Evolutionary conservation across 177 flowering plant species (phyloP).

Genomic region (Telopea speciosissima): DNA sequence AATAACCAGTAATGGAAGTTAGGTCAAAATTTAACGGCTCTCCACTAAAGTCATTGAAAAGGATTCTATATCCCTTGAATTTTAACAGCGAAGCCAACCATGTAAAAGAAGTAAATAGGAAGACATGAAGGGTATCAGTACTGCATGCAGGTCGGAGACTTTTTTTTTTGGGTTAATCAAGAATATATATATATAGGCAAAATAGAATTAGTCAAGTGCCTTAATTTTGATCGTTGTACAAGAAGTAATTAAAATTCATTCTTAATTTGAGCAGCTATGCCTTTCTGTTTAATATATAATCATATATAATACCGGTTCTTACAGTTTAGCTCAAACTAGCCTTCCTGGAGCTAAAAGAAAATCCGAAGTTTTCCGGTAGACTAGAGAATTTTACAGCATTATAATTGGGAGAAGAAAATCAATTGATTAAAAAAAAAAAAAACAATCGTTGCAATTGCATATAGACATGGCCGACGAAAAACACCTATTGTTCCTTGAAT

Average conservation of each 20-base stretch:
- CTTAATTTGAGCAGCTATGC: too few relatives aligned
- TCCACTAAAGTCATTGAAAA: background rate
- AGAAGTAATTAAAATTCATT: too few relatives aligned
- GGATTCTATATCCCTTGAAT: background rate
- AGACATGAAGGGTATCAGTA: background rate
- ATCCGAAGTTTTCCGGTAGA: background rate
- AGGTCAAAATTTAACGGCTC: background rate
- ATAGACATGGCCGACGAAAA: background rate
- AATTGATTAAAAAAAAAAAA: background rate
- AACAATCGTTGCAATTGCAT: background rate
- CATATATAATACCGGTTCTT: background rate
- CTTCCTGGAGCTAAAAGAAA: background rate
- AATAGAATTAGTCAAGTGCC: background rate
- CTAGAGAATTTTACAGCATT: background rate
- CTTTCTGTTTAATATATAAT: too few relatives aligned
- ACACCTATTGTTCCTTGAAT: background rate
- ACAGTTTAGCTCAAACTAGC: background rate
- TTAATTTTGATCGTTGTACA: background rate
- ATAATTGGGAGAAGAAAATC: background rate
- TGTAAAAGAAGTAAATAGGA: background rate
- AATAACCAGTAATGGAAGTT: background rate
- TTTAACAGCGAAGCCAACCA: background rate
- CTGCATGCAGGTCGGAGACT: background rate
- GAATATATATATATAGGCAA: too few relatives aligned
- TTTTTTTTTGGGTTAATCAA: background rate